Conservation (phyloP, 192 early-diverging fungal genomes). For the Coemansia sp. region DNA sequence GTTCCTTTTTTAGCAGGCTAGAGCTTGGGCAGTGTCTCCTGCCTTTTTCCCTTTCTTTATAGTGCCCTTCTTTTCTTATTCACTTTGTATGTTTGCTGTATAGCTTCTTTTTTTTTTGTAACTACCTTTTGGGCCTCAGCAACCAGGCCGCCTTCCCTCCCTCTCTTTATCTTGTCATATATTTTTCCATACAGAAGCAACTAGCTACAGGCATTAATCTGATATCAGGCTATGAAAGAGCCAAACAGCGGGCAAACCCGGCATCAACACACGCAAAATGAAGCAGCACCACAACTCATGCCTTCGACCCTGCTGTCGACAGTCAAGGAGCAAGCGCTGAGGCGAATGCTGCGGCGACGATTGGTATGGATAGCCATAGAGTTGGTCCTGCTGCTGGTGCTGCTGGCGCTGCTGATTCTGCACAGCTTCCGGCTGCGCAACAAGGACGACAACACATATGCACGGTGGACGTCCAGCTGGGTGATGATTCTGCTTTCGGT, state of each 20-base stretch:
- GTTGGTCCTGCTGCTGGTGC: slow-evolving; percentile 24
- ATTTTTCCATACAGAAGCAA: no score
- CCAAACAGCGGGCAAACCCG: no score
- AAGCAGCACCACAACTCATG: slow-evolving; percentile 8
- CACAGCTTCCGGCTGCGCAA: slow-evolving; percentile 43
- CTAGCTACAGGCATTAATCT: no score
- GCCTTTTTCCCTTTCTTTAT: neutral
- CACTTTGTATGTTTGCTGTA: neutral
- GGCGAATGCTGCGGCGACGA: slow-evolving; percentile 22
- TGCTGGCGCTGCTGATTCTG: slow-evolving; percentile 42
- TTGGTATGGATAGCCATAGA: slow-evolving; percentile 25
- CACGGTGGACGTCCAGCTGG: slow-evolving; percentile 51
- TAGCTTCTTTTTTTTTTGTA: slow-evolving; percentile 2
- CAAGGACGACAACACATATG: slow-evolving; percentile 30
- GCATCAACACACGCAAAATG: neutral
- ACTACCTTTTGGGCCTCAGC: neutral
- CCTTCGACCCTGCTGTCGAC: slow-evolving; percentile 13
- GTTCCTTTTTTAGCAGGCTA: neutral
- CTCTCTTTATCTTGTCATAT: neutral
- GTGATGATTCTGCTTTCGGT: slow-evolving; percentile 49
- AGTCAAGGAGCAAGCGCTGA: slow-evolving; percentile 23
- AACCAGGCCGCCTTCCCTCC: neutral
- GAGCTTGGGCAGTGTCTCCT: neutral
- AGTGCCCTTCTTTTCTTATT: slow-evolving; percentile 2
- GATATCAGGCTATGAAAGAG: no score